Conservation (phyloP, 805 yeast species). For the Monosporozyma servazzii region DNA sequence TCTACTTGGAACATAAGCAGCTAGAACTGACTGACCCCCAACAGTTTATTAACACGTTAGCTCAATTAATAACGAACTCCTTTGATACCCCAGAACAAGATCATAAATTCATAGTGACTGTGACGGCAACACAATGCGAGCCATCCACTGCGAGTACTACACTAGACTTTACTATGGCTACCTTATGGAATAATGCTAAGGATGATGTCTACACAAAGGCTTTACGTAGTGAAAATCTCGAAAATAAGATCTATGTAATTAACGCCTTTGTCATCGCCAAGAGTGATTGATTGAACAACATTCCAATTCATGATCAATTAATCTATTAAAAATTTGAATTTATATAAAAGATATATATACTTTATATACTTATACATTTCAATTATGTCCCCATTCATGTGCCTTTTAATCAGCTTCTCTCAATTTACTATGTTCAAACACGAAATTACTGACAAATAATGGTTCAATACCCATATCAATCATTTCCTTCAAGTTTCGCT, state of each 20-base stretch:
- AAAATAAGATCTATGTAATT: constrained; percentile 17
- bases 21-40: background rate
- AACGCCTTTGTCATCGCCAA: constrained; percentile 28
- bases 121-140: background rate
- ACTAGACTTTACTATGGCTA: constrained; percentile 32
- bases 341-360: background rate
- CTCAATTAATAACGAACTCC: background rate
- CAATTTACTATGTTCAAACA: background rate
- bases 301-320: background rate
- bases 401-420: background rate
- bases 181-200: constrained; percentile 46
- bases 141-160: background rate
- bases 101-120: constrained; percentile 38
- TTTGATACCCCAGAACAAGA: background rate
- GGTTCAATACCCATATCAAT: constrained; percentile 1
- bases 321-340: background rate
- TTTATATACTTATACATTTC: background rate
- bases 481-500: constrained; percentile 7
- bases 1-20: background rate
- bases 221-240: constrained; percentile 14
- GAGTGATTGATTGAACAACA: constrained; percentile 5
- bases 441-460: background rate
- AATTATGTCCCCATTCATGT: background rate
- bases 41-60: background rate
- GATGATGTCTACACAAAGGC: constrained; percentile 44